Evolutionary conservation across 768 basidiomycete species (phyloP).

Genomic region (Leccinum rimulosum): DNA sequence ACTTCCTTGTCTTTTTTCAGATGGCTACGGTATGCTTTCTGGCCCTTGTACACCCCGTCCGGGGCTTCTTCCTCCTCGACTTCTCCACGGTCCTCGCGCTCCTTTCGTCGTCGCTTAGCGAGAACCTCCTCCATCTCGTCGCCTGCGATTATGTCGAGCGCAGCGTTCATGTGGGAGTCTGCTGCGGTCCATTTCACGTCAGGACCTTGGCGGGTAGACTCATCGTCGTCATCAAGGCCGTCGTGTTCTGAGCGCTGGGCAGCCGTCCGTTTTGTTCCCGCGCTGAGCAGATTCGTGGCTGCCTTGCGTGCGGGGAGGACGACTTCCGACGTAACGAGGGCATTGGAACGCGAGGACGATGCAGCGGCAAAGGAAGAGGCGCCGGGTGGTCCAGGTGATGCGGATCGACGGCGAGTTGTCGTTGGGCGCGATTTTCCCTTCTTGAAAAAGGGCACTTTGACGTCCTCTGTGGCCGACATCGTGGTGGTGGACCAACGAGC

Average conservation of each 20-base stretch:
- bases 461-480: conserved; percentile 34
- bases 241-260: conserved; percentile 48
- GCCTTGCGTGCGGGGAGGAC: conserved; percentile 73
- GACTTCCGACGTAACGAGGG: conserved; percentile 51
- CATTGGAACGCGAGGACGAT: conserved; percentile 19
- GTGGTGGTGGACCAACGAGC: conserved; percentile 4
- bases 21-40: conserved; percentile 76
- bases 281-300: conserved; percentile 69
- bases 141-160: conserved; percentile 74
- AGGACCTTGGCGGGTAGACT: conserved; percentile 42
- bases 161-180: conserved; percentile 71
- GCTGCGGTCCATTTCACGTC: conserved; percentile 77
- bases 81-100: conserved; percentile 47
- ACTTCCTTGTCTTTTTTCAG: conserved; percentile 80
- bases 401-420: conserved; percentile 71
- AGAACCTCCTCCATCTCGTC: conserved; percentile 79
- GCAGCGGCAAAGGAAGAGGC: conserved; percentile 9
- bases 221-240: conserved; percentile 40
- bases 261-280: conserved; percentile 65
- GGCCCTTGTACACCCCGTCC: conserved; percentile 84
- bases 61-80: conserved; percentile 55
- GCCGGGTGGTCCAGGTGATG: conserved; percentile 47
- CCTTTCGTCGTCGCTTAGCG: conserved; percentile 63
- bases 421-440: conserved; percentile 78
- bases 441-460: conserved; percentile 86